Evolutionary conservation across 345 rosid genomes (phyloP).

Genomic region (Brassica incana): DNA sequence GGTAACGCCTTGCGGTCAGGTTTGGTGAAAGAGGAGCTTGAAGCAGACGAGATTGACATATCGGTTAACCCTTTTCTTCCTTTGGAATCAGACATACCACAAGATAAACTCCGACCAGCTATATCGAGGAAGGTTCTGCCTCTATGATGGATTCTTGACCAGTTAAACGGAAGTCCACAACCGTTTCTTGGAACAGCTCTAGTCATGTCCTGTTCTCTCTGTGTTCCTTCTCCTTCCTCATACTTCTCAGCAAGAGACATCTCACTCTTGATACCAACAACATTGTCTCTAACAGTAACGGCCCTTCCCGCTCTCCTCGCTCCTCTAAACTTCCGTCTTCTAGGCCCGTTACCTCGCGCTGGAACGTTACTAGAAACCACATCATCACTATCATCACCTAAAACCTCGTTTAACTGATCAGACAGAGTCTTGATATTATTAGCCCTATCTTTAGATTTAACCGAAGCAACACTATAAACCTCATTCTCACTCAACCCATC

Average conservation of each 20-base stretch:
- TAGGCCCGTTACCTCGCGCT: slow-evolving; percentile 45
- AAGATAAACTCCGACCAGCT: slow-evolving; percentile 95
- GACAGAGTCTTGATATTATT: slow-evolving; percentile 60
- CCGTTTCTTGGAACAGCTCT: slow-evolving; percentile 70
- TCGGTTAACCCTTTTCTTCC: slow-evolving; percentile 56
- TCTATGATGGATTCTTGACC: slow-evolving; percentile 93
- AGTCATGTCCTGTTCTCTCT: slow-evolving; percentile 48
- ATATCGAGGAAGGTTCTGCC: slow-evolving; percentile 80
- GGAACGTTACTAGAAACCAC: slow-evolving; percentile 63
- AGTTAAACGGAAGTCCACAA: slow-evolving; percentile 95
- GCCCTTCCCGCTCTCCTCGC: slow-evolving; percentile 51
- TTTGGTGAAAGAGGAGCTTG: slow-evolving; percentile 54
- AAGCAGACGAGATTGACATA: slow-evolving; percentile 62
- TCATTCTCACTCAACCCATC: slow-evolving; percentile 48
- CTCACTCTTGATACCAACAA: slow-evolving; percentile 63
- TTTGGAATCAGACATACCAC: slow-evolving; percentile 79
- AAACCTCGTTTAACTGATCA: slow-evolving; percentile 64
- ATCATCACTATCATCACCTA: slow-evolving; percentile 71
- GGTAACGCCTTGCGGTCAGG: slow-evolving; percentile 67
- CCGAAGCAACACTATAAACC: slow-evolving; percentile 48
- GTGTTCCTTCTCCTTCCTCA: slow-evolving; percentile 51
- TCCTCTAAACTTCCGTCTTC: slow-evolving; percentile 67
- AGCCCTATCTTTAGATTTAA: slow-evolving; percentile 50
- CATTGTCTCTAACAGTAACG: slow-evolving; percentile 45
- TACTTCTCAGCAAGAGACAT: slow-evolving; percentile 54